phyloP scores from a whole-genome alignment of 768 basidiomycete genomes.

The Lyophyllum semitale region DNA sequence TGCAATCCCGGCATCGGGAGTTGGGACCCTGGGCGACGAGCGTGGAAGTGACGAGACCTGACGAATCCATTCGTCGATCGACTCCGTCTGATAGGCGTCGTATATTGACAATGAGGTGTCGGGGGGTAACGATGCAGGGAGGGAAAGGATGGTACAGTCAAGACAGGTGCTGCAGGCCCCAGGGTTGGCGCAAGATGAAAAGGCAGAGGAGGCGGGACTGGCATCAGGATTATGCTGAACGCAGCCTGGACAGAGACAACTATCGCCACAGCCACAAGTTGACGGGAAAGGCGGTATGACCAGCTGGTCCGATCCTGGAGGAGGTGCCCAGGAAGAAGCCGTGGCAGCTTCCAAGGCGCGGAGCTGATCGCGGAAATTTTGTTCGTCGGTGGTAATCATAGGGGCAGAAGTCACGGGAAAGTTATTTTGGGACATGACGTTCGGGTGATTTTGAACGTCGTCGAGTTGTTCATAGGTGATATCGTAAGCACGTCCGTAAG shows the following conservation, averaged over 20 bases:
- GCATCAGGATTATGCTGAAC: conserved; percentile 48
- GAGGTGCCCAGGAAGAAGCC: conserved; percentile 26
- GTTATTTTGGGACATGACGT: conserved; percentile 14
- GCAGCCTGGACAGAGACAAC: conserved; percentile 68
- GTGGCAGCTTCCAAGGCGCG: conserved; percentile 36
- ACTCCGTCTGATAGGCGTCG: conserved; percentile 41
- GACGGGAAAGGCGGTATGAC: conserved; percentile 39
- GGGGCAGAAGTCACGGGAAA: conserved; percentile 26
- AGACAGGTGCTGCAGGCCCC: conserved; percentile 49
- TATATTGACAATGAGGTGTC: conserved; percentile 42
- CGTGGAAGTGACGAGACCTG: conserved; percentile 12
- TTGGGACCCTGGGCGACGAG: neutral
- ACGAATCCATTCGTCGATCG: conserved; percentile 43
- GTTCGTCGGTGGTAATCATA: conserved; percentile 22
- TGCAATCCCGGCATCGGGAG: neutral
- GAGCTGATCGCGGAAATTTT: conserved; percentile 26
- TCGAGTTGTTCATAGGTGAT: conserved; percentile 34
- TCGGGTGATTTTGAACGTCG: conserved; percentile 23
- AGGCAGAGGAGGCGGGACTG: conserved; percentile 33
- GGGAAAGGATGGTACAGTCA: conserved; percentile 62
- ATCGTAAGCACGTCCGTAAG: conserved; percentile 71
- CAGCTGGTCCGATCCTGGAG: conserved; percentile 20
- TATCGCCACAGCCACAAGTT: conserved; percentile 62
- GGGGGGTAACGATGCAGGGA: conserved; percentile 43
- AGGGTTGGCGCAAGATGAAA: conserved; percentile 39